phyloP scores from a whole-genome alignment of 2,329 filamentous ascomycete genomes.

The Ophiostoma perfectum region DNA sequence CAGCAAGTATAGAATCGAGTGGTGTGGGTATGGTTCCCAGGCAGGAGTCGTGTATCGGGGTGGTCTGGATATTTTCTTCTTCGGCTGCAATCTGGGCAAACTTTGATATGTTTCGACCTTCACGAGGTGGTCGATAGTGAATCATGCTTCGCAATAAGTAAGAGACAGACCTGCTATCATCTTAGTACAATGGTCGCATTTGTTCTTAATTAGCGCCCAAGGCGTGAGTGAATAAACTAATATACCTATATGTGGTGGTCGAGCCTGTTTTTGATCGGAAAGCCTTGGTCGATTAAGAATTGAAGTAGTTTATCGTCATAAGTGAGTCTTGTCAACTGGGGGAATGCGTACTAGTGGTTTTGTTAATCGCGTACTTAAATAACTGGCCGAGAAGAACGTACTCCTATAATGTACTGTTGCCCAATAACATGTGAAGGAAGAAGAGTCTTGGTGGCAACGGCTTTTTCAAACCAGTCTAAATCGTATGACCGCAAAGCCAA shows the following conservation, averaged over 20 bases:
- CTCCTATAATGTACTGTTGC: no score
- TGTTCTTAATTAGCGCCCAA: not conserved
- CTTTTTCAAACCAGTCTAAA: not conserved
- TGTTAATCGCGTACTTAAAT: no score
- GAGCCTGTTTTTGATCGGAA: no score
- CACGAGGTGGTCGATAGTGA: no score
- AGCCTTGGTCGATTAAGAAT: no score
- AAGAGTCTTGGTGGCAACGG: not conserved
- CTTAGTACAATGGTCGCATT: not conserved
- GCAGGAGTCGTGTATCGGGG: not conserved
- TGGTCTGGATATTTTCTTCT: not conserved
- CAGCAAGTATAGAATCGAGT: not conserved
- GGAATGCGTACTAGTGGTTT: no score
- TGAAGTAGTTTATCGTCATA: no score
- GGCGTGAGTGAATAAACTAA: no score
- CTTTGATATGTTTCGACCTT: not conserved
- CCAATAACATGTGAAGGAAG: not conserved
- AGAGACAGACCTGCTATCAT: not conserved
- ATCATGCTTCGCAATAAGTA: not conserved
- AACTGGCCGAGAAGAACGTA: no score
- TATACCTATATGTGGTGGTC: no score
- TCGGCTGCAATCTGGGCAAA: not conserved
- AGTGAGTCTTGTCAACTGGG: no score
- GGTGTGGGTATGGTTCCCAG: not conserved
- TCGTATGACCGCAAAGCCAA: not conserved